A percentile compares a stretch with the other conserved stretches of the same genome.
Conservation (phyloP, 2,329 filamentous ascomycete genomes). For the Tolypocladium endophyticum region DNA sequence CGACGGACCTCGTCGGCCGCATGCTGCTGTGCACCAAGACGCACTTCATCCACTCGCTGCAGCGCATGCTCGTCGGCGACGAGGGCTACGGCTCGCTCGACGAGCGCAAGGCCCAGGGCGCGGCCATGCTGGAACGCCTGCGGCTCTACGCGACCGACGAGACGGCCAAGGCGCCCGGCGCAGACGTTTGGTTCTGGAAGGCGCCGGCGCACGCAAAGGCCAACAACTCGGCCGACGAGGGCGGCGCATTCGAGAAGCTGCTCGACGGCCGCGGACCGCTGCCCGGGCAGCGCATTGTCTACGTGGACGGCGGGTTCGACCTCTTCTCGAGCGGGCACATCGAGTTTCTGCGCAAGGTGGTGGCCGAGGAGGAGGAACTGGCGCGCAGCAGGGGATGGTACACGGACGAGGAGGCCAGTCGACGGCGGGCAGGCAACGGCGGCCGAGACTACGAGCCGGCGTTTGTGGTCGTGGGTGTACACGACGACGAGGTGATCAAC, state of each 20-base stretch:
- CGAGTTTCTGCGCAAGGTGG: slow-evolving; percentile 76
- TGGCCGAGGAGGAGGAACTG: slow-evolving; percentile 59
- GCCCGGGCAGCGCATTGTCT: slow-evolving; percentile 78
- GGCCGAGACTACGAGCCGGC: slow-evolving; percentile 70
- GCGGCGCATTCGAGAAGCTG: slow-evolving; percentile 55
- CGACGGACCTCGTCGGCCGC: slow-evolving; percentile 92
- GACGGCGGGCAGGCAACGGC: slow-evolving; percentile 44
- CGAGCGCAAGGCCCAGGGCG: slow-evolving; percentile 53
- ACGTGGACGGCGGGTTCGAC: slow-evolving; percentile 95
- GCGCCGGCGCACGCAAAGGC: slow-evolving; percentile 37
- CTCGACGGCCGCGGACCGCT: slow-evolving; percentile 60
- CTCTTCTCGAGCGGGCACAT: slow-evolving; percentile 96
- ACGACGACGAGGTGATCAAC: slow-evolving; percentile 93
- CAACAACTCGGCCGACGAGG: slow-evolving; percentile 39
- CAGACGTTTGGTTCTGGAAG: slow-evolving; percentile 78
- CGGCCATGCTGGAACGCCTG: slow-evolving; percentile 67
- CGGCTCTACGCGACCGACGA: slow-evolving; percentile 80
- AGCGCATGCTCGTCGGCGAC: slow-evolving; percentile 54
- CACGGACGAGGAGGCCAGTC: slow-evolving; percentile 48
- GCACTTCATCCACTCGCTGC: slow-evolving; percentile 81
- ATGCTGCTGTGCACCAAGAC: slow-evolving; percentile 95
- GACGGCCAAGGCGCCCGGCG: slow-evolving; percentile 66
- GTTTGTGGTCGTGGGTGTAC: slow-evolving; percentile 86
- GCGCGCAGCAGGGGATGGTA: slow-evolving; percentile 67
- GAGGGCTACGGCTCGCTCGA: slow-evolving; percentile 62